These are phyloP conservation scores for Aristolochia fimbriata DNA, from an alignment of 164 flowering plant genomes.

Conservation along the genomic window DNA sequence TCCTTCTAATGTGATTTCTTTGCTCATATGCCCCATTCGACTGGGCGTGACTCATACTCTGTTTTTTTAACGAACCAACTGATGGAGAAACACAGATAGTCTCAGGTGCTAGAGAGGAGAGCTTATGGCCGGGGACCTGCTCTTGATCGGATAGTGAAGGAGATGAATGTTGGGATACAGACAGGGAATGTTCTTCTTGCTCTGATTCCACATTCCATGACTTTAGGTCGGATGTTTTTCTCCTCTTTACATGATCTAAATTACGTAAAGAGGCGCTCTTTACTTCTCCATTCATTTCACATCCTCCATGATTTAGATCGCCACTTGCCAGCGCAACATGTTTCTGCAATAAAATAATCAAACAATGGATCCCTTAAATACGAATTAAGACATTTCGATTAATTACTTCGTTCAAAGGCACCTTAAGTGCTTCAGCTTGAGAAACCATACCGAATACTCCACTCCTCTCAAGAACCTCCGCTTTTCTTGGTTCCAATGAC, in stretches of 20 bases:
- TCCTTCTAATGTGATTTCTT: constrained; percentile 8
- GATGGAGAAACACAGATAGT: constrained; percentile 17
- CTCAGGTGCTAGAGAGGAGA: constrained; percentile 6
- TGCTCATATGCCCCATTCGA: constrained; percentile 10
- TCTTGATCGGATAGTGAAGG: constrained; percentile 92
- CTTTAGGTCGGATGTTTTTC: constrained; percentile 31
- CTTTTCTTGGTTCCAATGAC: constrained; percentile 42
- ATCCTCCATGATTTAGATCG: constrained; percentile 12
- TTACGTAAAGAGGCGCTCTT: constrained; percentile 17
- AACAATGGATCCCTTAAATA: too few relatives aligned
- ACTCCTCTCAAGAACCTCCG: constrained; percentile 20
- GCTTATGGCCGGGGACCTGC: constrained; percentile 28
- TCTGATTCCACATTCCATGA: constrained; percentile 47
- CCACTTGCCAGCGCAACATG: not conserved
- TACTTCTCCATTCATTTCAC: constrained; percentile 17
- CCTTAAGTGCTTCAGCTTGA: not conserved
- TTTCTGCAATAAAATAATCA: too few relatives aligned
- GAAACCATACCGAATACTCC: not conserved
- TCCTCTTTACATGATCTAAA: constrained; percentile 57
- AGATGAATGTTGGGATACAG: constrained; percentile 69
- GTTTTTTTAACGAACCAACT: constrained; percentile 25
- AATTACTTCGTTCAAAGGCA: too few relatives aligned
- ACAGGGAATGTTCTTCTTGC: constrained; percentile 73
- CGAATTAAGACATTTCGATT: too few relatives aligned
- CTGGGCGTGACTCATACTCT: constrained; percentile 13